Evolutionary conservation across 1,284 basidiomycete species (phyloP), one percentile per base, ranked within the genome.

Genomic region (Afroboletus lepidellus): DNA sequence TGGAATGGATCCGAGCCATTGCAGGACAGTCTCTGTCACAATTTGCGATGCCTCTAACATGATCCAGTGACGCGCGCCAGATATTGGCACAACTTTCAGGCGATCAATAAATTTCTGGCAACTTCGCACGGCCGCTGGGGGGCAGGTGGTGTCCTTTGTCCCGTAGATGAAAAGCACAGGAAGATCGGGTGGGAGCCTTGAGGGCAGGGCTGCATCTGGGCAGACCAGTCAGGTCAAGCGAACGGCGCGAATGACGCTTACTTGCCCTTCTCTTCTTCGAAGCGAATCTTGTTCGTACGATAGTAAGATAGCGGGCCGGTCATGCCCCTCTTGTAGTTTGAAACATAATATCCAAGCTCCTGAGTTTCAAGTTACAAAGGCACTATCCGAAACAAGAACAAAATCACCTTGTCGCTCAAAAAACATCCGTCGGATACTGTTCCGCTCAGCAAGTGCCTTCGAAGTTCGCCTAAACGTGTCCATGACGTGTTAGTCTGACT

Each of bases 251-350:
- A 46, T 27, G 16, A 2, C 21, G 23, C 11, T 2, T 9, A 13
- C 60, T 42, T 51, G 81, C 85, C 79, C 62, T 67, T 64, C 68
- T 89, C 87, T 67, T 90, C 87, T 16, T 84, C 77, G 63, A 78
- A 79, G 20, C 84, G 75, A 52, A 72, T 54, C 56, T 75, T 74
- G 16, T 71, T 67, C 3, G 84, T 87, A 25, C 84, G 77, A 57
- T 89, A 89, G 63, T 87, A 90, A 53, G 84, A 85, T 12, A 87
- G 66, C 3, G 87, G 84, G 0, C 85, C 85, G 21, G 74, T 73
- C 81, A 89, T 82, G n/a, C 79, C 77, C 54, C 74, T 71, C 18
- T 67, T 60, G 18, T 78, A 73, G 51, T 76, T 70, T 12, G 72
- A 63, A 16, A 73, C 20, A 57, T 85, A 81, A 55, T 77, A 77